Conservation (phyloP, 2,329 filamentous ascomycete genomes). For the Neofusicoccum umdonicola region DNA sequence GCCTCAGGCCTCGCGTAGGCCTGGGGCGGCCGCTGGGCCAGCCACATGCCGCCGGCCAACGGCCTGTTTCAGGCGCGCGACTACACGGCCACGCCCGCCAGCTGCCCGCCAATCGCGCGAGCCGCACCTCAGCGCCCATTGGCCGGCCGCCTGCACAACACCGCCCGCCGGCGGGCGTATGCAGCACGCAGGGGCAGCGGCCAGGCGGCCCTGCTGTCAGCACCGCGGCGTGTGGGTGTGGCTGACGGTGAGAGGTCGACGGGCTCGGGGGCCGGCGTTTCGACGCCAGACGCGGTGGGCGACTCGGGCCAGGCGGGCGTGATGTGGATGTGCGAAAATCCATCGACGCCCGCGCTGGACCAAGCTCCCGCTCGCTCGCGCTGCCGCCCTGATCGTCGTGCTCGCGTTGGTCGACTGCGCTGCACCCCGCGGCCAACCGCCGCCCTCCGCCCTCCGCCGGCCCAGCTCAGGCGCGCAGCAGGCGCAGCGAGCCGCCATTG, state of each 20-base stretch:
- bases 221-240: not conserved
- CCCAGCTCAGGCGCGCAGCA: not conserved
- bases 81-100: not conserved
- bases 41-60: not conserved
- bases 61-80: slow-evolving; percentile 11
- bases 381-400: not conserved
- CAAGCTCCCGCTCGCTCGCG: not conserved
- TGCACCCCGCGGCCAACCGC: not conserved
- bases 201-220: not conserved
- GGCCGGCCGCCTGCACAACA: not conserved
- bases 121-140: not conserved
- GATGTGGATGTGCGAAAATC: slow-evolving; percentile 6
- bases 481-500: not conserved
- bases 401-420: not conserved
- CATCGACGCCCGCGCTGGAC: not conserved
- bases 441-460: too few species aligned
- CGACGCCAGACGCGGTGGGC: not conserved
- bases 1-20: not conserved
- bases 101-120: not conserved
- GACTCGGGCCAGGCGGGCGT: slow-evolving; percentile 6
- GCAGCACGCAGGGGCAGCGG: not conserved
- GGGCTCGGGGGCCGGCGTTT: not conserved
- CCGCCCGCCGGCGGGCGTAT: not conserved
- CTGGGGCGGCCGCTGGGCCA: not conserved
- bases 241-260: not conserved